Conservation (phyloP, 176 grass and related monocot genomes). For the Bothriochloa decipiens region DNA sequence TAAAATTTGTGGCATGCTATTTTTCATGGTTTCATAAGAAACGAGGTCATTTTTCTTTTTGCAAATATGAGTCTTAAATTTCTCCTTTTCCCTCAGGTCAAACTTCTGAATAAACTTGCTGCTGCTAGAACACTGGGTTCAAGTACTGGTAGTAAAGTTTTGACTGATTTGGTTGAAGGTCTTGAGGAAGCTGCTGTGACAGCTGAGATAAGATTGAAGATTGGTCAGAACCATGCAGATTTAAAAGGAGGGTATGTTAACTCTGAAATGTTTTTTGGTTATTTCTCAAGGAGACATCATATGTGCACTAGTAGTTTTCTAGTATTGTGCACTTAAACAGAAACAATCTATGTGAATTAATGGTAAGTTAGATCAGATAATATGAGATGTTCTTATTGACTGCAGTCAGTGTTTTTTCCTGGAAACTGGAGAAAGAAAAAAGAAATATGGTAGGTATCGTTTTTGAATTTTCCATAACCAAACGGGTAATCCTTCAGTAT, state of each 20-base stretch:
- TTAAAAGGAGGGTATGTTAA: slow-evolving; percentile 82
- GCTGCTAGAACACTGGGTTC: slow-evolving; percentile 65
- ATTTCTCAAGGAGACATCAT: not conserved
- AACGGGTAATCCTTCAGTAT: not conserved
- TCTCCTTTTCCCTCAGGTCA: slow-evolving; percentile 58
- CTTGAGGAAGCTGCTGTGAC: slow-evolving; percentile 80
- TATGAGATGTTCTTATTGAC: not conserved
- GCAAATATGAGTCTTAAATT: not conserved
- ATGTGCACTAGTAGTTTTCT: not conserved
- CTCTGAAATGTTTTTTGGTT: slow-evolving; percentile 13
- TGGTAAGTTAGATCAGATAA: not conserved
- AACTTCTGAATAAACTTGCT: slow-evolving; percentile 97
- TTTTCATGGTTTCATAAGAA: slow-evolving; percentile 27
- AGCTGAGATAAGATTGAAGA: slow-evolving; percentile 86
- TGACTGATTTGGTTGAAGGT: slow-evolving; percentile 86
- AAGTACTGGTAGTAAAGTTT: slow-evolving; percentile 63
- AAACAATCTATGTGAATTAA: not conserved
- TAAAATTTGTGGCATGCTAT: not conserved
- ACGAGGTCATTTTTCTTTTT: slow-evolving; percentile 17
- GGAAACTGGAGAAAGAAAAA: not conserved
- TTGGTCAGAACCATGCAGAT: slow-evolving; percentile 88
- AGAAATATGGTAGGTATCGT: not conserved
- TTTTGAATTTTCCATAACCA: slow-evolving; percentile 9
- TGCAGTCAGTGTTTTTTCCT: not conserved
- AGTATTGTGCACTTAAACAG: slow-evolving; percentile 3